phyloP scores from a whole-genome alignment of 495 filamentous ascomycete species.

The Copromyces sp. region DNA sequence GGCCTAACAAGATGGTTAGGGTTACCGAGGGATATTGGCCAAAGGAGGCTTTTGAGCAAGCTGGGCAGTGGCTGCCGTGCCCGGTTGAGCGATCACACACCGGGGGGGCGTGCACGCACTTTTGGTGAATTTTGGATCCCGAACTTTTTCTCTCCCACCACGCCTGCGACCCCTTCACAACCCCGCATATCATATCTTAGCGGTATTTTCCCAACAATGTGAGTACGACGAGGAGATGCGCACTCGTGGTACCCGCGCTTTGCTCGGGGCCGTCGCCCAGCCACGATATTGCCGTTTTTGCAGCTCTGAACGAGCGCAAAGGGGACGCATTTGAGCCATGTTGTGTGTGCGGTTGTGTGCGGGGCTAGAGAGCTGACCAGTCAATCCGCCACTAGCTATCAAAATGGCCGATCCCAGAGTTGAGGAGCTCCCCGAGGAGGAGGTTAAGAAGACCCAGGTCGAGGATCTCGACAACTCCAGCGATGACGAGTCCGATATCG shows the following conservation, averaged over 20 bases:
- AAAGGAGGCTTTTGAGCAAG: background rate
- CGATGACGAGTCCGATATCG: conserved; percentile 65
- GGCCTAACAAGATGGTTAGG: background rate
- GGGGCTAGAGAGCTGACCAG: conserved; percentile 17
- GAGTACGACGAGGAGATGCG: conserved; percentile 8
- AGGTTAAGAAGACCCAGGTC: conserved; percentile 65
- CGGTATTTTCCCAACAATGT: conserved; percentile 22
- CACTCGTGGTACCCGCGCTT: background rate
- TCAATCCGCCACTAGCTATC: conserved; percentile 10
- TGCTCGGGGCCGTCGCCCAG: background rate
- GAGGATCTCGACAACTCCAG: conserved; percentile 63
- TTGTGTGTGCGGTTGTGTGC: conserved; percentile 11
- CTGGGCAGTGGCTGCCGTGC: background rate
- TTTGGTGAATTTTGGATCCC: conserved; percentile 18
- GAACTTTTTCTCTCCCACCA: conserved; percentile 25
- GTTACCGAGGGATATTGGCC: background rate
- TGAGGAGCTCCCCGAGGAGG: conserved; percentile 93
- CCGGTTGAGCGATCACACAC: background rate
- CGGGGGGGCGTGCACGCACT: background rate
- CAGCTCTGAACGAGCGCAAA: background rate
- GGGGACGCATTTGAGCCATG: background rate
- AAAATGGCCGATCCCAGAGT: conserved; percentile 93
- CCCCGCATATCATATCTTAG: conserved; percentile 22
- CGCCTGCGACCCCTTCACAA: conserved; percentile 14
- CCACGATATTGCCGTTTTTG: background rate